A percentile compares a stretch with the other conserved stretches of the same genome.
These are phyloP conservation scores for Candida cerambycidarum DNA, from an alignment of 805 yeast species.

Conservation along the genomic window DNA sequence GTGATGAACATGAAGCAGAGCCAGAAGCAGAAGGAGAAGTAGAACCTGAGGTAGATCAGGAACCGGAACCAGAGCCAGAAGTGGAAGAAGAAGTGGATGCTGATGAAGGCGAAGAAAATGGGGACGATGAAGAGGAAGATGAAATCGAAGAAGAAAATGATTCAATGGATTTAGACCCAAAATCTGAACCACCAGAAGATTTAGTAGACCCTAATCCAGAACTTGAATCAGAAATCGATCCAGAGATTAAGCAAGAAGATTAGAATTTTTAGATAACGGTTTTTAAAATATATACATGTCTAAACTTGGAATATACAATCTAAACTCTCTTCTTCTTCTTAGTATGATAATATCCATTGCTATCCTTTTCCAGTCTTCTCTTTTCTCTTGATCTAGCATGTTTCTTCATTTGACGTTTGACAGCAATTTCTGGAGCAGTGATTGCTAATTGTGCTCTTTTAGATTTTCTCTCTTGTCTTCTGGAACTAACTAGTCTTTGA, in stretches of 20 bases:
- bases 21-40: slow-evolving; percentile 11
- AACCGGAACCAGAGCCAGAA: slow-evolving; percentile 6
- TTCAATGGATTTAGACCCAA: slow-evolving; percentile 9
- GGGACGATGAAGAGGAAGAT: slow-evolving; percentile 6
- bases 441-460: slow-evolving; percentile 75
- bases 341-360: slow-evolving; percentile 68
- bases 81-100: slow-evolving; percentile 4
- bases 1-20: slow-evolving; percentile 8
- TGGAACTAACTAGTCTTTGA: slow-evolving; percentile 53
- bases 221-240: slow-evolving; percentile 8
- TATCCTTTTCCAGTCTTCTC: slow-evolving; percentile 73
- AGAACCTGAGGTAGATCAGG: slow-evolving; percentile 8
- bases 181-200: slow-evolving; percentile 8
- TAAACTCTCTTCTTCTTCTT: slow-evolving; percentile 46
- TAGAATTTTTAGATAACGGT: background rate
- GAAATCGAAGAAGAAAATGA: slow-evolving; percentile 6
- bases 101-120: background rate
- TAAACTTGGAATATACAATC: background rate
- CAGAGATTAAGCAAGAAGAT: slow-evolving; percentile 6
- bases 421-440: slow-evolving; percentile 78
- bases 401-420: slow-evolving; percentile 71
- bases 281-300: background rate
- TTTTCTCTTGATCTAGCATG: slow-evolving; percentile 75
- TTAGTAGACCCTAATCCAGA: slow-evolving; percentile 5
- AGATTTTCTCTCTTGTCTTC: slow-evolving; percentile 74